These are phyloP conservation scores for Furcasterigmium sp. DNA, from an alignment of 2,329 filamentous ascomycete genomes.

Conservation along the genomic window DNA sequence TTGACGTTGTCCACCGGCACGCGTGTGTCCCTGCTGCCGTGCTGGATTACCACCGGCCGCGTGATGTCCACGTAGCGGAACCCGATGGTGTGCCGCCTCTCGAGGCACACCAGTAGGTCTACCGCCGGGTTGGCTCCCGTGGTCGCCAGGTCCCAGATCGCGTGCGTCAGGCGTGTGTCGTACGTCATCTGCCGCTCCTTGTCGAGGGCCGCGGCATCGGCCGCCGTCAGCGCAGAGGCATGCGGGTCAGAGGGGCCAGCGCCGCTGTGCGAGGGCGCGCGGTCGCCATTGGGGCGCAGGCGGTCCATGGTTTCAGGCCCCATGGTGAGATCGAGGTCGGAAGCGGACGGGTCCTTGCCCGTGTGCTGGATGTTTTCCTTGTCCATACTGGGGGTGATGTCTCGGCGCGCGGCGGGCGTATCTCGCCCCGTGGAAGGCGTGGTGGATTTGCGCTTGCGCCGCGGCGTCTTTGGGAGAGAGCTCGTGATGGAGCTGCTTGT, in stretches of 20 bases:
- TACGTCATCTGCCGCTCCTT: conserved; percentile 71
- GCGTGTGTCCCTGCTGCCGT: conserved; percentile 82
- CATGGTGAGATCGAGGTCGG: conserved; percentile 12
- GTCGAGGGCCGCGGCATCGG: conserved; percentile 58
- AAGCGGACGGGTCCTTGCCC: conserved; percentile 16
- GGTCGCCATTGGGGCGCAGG: conserved; percentile 17
- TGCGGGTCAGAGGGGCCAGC: conserved; percentile 15
- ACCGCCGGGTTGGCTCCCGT: conserved; percentile 89
- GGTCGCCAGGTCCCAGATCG: conserved; percentile 91
- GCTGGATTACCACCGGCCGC: conserved; percentile 85
- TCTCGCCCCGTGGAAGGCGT: conserved; percentile 30
- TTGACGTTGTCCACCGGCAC: conserved; percentile 93
- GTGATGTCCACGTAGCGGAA: conserved; percentile 97
- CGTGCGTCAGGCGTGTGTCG: conserved; percentile 80
- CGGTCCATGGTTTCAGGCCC: conserved; percentile 43
- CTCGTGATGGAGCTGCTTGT: conserved; percentile 82
- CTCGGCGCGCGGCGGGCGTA: conserved; percentile 25
- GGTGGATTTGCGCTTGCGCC: conserved; percentile 56
- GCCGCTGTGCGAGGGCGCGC: conserved; percentile 6
- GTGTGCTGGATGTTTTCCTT: conserved; percentile 41
- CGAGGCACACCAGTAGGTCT: conserved; percentile 86
- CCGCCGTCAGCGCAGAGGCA: conserved; percentile 40
- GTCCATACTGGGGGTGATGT: conserved; percentile 33
- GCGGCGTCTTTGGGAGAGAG: conserved; percentile 63
- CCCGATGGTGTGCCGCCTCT: conserved; percentile 84